phyloP scores from a whole-genome alignment of 495 filamentous ascomycete species.

The Amorphotheca resinae region DNA sequence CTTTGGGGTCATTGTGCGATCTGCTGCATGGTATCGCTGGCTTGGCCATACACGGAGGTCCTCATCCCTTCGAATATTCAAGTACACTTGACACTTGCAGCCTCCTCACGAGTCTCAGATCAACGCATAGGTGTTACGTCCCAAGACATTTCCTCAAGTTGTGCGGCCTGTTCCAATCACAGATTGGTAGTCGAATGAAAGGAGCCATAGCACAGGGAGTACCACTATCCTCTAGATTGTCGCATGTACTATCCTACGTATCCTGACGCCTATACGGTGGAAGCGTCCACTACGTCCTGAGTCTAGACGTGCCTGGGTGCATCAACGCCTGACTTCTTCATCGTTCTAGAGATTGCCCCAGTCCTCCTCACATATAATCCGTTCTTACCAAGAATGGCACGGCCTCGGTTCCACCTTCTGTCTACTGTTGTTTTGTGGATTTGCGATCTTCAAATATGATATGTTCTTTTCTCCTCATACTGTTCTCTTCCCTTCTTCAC shows the following conservation, averaged over 20 bases:
- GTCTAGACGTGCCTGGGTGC: not conserved
- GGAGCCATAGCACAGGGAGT: not conserved
- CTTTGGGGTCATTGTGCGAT: too few species aligned
- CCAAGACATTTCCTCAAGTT: not conserved
- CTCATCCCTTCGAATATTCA: not conserved
- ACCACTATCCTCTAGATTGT: not conserved
- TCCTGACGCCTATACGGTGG: not conserved
- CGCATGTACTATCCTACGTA: not conserved
- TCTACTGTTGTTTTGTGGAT: slow-evolving; percentile 5
- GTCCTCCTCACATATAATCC: not conserved
- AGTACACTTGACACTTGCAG: not conserved
- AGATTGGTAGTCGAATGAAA: not conserved
- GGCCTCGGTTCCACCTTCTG: not conserved
- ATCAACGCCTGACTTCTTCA: not conserved
- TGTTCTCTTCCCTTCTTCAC: slow-evolving; percentile 18
- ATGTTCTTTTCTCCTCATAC: slow-evolving; percentile 19
- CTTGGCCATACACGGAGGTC: too few species aligned
- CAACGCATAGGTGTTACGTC: not conserved
- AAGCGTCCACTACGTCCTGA: not conserved
- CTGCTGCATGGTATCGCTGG: too few species aligned
- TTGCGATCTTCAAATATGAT: slow-evolving; percentile 18
- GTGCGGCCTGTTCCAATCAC: not conserved
- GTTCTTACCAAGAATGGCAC: slow-evolving; percentile 1
- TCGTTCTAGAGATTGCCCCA: not conserved
- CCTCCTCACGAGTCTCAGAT: not conserved